A percentile compares a stretch with the other conserved stretches of the same genome.
Evolutionary conservation across 192 early-diverging fungal genomes (phyloP).

Genomic region (Chytriomyces sp.): DNA sequence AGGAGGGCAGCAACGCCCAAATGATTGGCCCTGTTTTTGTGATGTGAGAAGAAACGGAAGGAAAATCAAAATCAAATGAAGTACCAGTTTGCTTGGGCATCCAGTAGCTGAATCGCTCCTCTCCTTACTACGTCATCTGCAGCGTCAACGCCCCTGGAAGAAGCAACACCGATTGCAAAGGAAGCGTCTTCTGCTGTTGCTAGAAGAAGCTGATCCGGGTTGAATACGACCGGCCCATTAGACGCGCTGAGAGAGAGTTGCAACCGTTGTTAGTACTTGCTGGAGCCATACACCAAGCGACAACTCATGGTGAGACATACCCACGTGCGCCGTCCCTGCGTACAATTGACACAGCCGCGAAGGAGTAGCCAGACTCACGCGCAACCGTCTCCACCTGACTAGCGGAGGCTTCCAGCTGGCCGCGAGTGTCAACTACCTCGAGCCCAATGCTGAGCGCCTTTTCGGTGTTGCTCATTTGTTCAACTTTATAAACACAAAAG

Average conservation of each 20-base stretch:
- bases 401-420: background rate
- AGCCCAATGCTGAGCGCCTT: background rate
- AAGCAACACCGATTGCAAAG: background rate
- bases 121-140: no score
- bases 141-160: background rate
- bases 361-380: background rate
- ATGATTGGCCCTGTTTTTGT: background rate
- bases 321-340: background rate
- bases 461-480: background rate
- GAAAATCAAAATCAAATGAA: no score
- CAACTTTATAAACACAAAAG: no score
- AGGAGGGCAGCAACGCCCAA: background rate
- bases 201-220: background rate
- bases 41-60: no score
- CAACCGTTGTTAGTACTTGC: background rate
- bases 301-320: no score
- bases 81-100: no score
- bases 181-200: slow-evolving; percentile 3
- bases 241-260: no score
- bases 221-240: background rate
- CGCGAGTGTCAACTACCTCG: background rate
- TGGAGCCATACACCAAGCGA: background rate
- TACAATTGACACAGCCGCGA: background rate
- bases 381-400: background rate
- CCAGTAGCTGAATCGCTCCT: no score